Percentiles rank a stretch among this genome's conserved stretches.
phyloP scores from a whole-genome alignment of 1,284 basidiomycete genomes.

The Paramarasmius palmivorus region DNA sequence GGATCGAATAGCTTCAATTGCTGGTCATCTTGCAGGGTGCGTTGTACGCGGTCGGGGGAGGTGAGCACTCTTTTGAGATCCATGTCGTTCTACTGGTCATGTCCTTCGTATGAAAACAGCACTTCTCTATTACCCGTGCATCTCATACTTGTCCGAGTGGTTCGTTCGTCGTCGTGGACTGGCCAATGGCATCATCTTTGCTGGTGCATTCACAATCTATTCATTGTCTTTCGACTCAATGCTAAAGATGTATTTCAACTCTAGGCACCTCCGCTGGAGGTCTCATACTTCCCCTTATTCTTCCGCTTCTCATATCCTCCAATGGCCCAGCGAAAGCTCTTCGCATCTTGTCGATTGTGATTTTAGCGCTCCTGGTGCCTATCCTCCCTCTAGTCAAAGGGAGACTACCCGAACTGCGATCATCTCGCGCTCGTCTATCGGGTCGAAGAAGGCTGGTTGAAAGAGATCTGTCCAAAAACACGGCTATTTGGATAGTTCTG shows the following conservation, averaged over 20 bases:
- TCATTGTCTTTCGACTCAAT: background rate
- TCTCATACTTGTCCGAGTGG: slow-evolving; percentile 44
- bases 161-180: slow-evolving; percentile 39
- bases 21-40: slow-evolving; percentile 31
- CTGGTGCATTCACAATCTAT: slow-evolving; percentile 27
- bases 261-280: slow-evolving; percentile 34
- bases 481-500: too few relatives aligned
- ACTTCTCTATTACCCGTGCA: slow-evolving; percentile 33
- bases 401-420: slow-evolving; percentile 30
- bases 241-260: background rate
- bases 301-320: slow-evolving; percentile 26
- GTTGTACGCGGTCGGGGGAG: slow-evolving; percentile 39
- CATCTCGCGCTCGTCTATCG: slow-evolving; percentile 10
- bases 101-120: slow-evolving; percentile 20
- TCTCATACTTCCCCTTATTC: slow-evolving; percentile 29
- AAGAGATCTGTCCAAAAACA: too few relatives aligned
- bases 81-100: background rate
- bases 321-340: slow-evolving; percentile 27
- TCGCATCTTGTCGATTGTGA: slow-evolving; percentile 28
- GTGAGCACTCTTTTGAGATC: slow-evolving; percentile 21
- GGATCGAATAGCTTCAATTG: background rate
- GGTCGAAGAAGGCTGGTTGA: too few relatives aligned
- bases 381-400: slow-evolving; percentile 32
- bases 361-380: slow-evolving; percentile 24
- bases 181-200: slow-evolving; percentile 42